Base-by-base conservation (phyloP, 2,329 filamentous ascomycete species). In the Claviceps pazoutovae region DNA sequence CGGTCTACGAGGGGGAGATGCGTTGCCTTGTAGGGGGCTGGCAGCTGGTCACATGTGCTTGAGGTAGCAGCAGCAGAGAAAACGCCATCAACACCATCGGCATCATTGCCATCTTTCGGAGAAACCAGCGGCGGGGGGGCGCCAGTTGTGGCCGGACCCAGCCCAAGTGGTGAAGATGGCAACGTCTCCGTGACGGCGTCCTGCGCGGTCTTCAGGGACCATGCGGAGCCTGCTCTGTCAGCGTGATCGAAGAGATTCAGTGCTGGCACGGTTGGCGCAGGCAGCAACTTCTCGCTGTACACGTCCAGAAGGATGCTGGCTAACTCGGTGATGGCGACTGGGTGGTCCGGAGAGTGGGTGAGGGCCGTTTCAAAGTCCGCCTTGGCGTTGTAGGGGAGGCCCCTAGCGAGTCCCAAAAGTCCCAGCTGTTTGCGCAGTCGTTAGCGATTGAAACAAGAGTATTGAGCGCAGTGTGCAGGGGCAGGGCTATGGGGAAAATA, bases 221-320 rank as follows among this genome's bases (percentile, higher is more conserved):
- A 42, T 8, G 46, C 2, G 17, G 37, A 26, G 38, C 21, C 17
- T 14, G 21, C 21, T 41, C 49, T 45, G 7, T 48, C 47, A 16
- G 19, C 30, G n/a, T 43, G 17, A 9, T 54, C 49, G 26, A 48
- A 26, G 0, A 47, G 49, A 7, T 53, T 51, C 42, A 79, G 66
- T 1, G 67, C 62, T 2, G 76, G 73, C 4, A 79, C 69, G 56
- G 80, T 66, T 50, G 78, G 69, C 53, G 72, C 71, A 3, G 81
- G 82, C 42, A 84, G 74, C 19, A 87, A 69, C 47, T 79, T 75
- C 65, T 87, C 76, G 58, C 73, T 81, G 68, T 91, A 95, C 19
- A 94, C 82, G 61, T 96, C 89, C 48, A 97, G 76, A 6, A 98
- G 75, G 39, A 97, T 83, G 59, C 86, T 86, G 17, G 88, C 88